Conservation (phyloP, 179 eudicot genomes). For the Spinacia oleracea region DNA sequence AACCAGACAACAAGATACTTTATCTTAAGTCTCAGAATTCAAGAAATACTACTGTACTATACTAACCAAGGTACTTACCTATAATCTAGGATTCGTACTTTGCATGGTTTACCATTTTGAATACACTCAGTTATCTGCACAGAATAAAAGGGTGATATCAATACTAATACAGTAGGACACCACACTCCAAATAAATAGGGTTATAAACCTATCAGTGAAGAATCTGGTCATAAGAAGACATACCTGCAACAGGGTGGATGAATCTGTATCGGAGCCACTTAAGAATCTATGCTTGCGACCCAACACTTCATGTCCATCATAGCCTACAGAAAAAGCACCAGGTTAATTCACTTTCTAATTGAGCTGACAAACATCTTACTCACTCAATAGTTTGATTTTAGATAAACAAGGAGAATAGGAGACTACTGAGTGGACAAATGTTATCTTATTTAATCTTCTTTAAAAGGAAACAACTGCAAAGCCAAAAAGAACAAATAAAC, state of each 20-base stretch:
- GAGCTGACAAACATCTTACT: background rate
- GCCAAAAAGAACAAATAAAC: background rate
- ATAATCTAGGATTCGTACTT: conserved; percentile 66
- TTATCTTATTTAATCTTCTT: background rate
- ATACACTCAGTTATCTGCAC: conserved; percentile 69
- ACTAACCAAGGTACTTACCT: conserved; percentile 47
- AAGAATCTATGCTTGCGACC: conserved; percentile 66
- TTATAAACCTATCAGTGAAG: background rate
- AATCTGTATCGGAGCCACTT: conserved; percentile 60
- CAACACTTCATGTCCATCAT: conserved; percentile 72
- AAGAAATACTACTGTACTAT: background rate
- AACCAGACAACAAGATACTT: conserved; percentile 9
- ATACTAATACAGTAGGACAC: background rate
- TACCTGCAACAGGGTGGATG: conserved; percentile 57
- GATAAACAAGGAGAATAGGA: background rate
- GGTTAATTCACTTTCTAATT: background rate
- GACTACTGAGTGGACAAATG: background rate
- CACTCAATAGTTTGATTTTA: background rate
- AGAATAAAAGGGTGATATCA: background rate
- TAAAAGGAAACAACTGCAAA: background rate
- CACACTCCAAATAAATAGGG: background rate
- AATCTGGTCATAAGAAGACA: conserved; percentile 2
- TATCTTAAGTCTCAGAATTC: background rate
- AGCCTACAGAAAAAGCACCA: conserved; percentile 47
- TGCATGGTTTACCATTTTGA: conserved; percentile 54